Percentiles rank a stretch among this genome's conserved stretches.
phyloP scores from a whole-genome alignment of 345 rosid genomes.

The Corchorus capsularis region DNA sequence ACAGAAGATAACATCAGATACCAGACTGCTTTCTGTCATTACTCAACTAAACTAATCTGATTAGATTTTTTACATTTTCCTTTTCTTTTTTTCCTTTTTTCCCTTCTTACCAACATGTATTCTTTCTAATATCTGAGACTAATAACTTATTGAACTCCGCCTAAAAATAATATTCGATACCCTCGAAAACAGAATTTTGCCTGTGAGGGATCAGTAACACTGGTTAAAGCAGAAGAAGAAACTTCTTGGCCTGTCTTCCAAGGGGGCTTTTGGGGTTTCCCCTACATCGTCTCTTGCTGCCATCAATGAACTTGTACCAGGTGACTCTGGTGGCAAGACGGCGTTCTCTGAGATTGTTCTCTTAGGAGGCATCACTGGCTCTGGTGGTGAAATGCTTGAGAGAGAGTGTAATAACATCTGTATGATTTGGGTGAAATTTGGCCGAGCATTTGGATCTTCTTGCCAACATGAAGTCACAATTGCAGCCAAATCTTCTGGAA shows the following conservation, averaged over 20 bases:
- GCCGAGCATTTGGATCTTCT: slow-evolving; percentile 90
- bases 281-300: slow-evolving; percentile 50
- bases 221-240: slow-evolving; percentile 77
- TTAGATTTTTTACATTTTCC: slow-evolving; percentile 1
- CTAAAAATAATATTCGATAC: slow-evolving; percentile 9
- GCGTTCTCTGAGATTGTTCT: slow-evolving; percentile 55
- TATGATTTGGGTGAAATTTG: slow-evolving; percentile 79
- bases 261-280: slow-evolving; percentile 38
- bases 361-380: slow-evolving; percentile 53
- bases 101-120: slow-evolving; percentile 10
- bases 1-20: slow-evolving; percentile 5
- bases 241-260: slow-evolving; percentile 51
- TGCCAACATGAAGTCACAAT: slow-evolving; percentile 96
- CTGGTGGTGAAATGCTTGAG: slow-evolving; percentile 55
- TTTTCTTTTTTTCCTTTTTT: neutral
- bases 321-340: slow-evolving; percentile 84
- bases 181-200: slow-evolving; percentile 18
- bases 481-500: slow-evolving; percentile 74
- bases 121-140: slow-evolving; percentile 23
- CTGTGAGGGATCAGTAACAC: slow-evolving; percentile 45
- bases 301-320: slow-evolving; percentile 87
- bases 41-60: slow-evolving; percentile 24
- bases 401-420: slow-evolving; percentile 80
- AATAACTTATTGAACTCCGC: slow-evolving; percentile 29
- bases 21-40: slow-evolving; percentile 8